Percentiles rank a stretch among this genome's conserved stretches.
These are phyloP conservation scores for Gentiana macrophylla DNA, from an alignment of 257 asterid genomes.

Conservation along the genomic window DNA sequence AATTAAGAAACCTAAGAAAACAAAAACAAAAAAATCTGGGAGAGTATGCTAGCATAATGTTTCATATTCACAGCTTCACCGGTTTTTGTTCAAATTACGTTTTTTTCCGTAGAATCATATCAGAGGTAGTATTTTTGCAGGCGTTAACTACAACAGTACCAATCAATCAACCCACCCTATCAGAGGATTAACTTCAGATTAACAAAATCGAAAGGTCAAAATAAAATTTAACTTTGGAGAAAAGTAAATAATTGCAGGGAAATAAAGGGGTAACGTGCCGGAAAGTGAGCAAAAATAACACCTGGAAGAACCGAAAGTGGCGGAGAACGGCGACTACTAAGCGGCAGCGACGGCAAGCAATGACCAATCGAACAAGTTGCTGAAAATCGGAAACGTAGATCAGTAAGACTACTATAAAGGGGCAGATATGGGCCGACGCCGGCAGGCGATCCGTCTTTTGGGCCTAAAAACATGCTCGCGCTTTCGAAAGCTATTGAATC, in stretches of 20 bases:
- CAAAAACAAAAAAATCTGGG: background rate
- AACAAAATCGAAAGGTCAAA: no score
- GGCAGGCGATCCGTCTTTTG: background rate
- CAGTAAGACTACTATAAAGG: constrained; percentile 4
- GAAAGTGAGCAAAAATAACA: constrained; percentile 5
- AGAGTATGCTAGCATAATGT: no score
- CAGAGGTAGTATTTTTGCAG: no score
- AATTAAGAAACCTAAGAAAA: no score
- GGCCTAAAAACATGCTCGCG: constrained; percentile 2
- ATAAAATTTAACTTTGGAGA: no score
- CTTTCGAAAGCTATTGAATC: no score
- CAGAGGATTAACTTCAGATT: no score
- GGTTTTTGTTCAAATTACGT: background rate
- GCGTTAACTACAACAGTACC: background rate
- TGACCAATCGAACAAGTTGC: background rate
- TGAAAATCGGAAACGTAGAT: constrained; percentile 7
- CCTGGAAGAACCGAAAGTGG: constrained; percentile 6
- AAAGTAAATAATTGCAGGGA: background rate
- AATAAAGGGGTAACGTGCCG: constrained; percentile 10
- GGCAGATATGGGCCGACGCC: constrained; percentile 12
- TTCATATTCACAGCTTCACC: background rate
- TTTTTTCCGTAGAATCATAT: background rate
- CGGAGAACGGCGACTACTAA: background rate
- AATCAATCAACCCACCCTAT: no score
- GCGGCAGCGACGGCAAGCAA: background rate